Conservation (phyloP, 139 green algal species). For the Tetratostichococcus sp. region DNA sequence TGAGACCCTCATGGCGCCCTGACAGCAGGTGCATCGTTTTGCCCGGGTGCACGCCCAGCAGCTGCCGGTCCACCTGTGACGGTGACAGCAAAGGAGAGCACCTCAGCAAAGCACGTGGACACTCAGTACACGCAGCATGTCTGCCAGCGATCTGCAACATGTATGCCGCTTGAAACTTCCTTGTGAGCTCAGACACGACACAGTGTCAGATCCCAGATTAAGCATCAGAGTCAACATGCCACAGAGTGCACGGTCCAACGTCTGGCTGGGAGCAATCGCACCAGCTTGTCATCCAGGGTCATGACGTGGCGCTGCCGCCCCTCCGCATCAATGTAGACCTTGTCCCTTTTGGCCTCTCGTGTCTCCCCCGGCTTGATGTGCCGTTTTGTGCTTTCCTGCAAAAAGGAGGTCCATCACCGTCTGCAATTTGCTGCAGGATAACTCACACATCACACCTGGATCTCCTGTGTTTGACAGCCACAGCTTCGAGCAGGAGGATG, state of each 20-base stretch:
- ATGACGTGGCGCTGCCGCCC: conserved; percentile 19
- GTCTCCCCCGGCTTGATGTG: conserved; percentile 14
- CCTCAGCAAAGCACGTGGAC: too few species aligned
- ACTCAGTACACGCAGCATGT: too few species aligned
- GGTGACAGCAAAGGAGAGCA: too few species aligned
- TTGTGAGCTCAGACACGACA: too few species aligned
- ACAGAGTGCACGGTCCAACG: too few species aligned
- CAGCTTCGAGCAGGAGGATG: background rate
- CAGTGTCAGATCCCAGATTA: background rate
- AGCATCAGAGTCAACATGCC: too few species aligned
- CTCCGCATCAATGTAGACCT: conserved; percentile 13
- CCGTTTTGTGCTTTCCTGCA: background rate
- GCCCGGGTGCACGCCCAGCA: conserved; percentile 1
- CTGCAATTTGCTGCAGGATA: too few species aligned
- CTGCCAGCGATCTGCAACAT: too few species aligned
- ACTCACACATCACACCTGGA: too few species aligned
- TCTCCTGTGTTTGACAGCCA: too few species aligned
- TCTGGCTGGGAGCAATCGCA: background rate
- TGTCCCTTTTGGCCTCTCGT: conserved; percentile 10
- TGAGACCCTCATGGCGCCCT: conserved; percentile 51
- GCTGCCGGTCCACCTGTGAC: conserved; percentile 6
- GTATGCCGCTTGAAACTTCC: too few species aligned
- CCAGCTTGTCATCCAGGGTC: conserved; percentile 16
- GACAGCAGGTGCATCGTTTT: conserved; percentile 47
- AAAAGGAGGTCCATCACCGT: too few species aligned